Evolutionary conservation across 2,329 filamentous ascomycete genomes (phyloP), one percentile per base, ranked within the genome.

Genomic region (Trichoderma sp.): DNA sequence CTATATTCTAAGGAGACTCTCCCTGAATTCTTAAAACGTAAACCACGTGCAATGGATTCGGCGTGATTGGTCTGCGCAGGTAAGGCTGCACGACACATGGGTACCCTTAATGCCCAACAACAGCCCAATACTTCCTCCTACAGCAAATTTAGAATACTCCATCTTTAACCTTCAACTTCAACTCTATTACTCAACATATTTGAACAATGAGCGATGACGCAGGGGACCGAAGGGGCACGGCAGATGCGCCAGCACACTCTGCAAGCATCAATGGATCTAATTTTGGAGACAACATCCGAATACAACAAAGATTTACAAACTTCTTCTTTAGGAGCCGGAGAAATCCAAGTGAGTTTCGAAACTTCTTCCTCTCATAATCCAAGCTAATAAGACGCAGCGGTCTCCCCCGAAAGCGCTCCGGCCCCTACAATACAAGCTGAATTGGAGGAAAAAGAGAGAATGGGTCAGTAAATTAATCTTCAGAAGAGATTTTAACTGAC

Each of bases 61-160:
- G 11, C 21, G 8, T 14, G 6, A 4, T 57, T 57, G 53, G 24
- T 7, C 7, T 3, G 53, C 24, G 8, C 30, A 18, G 30, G 2
- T 30, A 6, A 57, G 24, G 24, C 24, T 24, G 24, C 24, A 24
- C 2, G 24, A 24, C 24, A 24, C 24, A 24, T 24, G 24, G 24
- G 24, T 24, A 24, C 24, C 3, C 24, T 24, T 24, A 24, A 56
- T 28, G 51, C 51, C 51, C 3, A 56, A 56, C 47, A 2, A 28
- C 9, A 28, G 14, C 24, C 51, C 24, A 28, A 28, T 28, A 4
- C 26, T 24, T 24, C 28, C 14, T 2, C 4, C 7, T 9, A 6
- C 53, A 57, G 3, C 12, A 3, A 1, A 15, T 28, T 15, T 0
- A 7, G 7, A 4, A 0, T 0, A 18, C 18, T 26, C 6, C 1